Evolutionary conservation across 805 yeast genomes (phyloP), one percentile per base, ranked within the genome.

Genomic region (Zygoascus tannicola): DNA sequence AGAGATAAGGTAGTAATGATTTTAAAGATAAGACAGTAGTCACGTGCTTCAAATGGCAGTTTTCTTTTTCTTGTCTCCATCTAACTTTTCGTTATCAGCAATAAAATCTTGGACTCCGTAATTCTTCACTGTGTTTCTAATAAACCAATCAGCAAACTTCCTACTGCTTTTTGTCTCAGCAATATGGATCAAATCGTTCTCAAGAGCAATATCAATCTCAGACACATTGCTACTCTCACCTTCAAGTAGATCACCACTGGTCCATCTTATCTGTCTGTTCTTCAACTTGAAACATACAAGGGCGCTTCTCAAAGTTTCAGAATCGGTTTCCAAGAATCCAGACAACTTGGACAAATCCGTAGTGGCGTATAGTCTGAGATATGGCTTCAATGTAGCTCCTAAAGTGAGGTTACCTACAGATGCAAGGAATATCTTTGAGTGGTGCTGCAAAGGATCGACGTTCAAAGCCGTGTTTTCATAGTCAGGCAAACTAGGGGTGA

Each of bases 121-220:
- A 57, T 70, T 69, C 59, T 68, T 71, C 47, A 56, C 56, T 22
- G 72, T 66, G 59, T 71, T 71, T 53, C 75, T 64, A 40, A 71
- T 58, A 46, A 71, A 71, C 76, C 75, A 71, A 51, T 72, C 74
- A 35, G 71, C 70, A 50, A 67, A 71, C 56, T 66, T 67, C 49
- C 74, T 60, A 16, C 70, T 70, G 32, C 63, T 61, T 52, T 69
- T 69, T 38, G 66, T 59, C 55, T 71, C 74, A 41, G 70, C 62
- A 39, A 71, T 69, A 49, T 68, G 67, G 44, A 71, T 61, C 37
- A 67, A 47, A 44, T 67, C 73, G 44, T 60, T 62, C 22, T 64
- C 63, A 23, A 71, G 55, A 18, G 59, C 60, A 45, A 71, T 67
- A 49, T 71, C 75, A 28, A 71, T 53, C 46, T 71, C 76, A 39